Evolutionary conservation across 768 basidiomycete genomes (phyloP).

Genomic region (Termitomyces sp.): DNA sequence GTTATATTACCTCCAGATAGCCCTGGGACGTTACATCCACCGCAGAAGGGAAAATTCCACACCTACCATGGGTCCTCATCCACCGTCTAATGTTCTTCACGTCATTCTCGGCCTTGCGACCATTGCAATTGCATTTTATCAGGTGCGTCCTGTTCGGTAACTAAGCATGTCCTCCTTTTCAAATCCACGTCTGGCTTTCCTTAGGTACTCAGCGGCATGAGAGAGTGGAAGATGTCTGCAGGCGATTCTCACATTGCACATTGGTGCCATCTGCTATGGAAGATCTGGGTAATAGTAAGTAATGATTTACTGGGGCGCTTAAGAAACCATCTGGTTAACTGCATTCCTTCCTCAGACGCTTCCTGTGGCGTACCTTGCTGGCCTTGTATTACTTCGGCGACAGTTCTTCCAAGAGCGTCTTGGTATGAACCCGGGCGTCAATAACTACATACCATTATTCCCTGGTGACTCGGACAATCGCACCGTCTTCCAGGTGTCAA

Average conservation of each 20-base stretch:
- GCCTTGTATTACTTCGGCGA: conserved; percentile 35
- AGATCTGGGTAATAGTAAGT: conserved; percentile 42
- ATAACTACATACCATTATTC: conserved; percentile 23
- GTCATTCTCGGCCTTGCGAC: conserved; percentile 45
- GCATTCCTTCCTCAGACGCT: conserved; percentile 27
- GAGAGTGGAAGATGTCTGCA: conserved; percentile 36
- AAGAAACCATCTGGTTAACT: background rate
- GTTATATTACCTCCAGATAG: conserved; percentile 46
- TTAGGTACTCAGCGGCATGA: conserved; percentile 39
- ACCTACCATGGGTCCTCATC: conserved; percentile 31
- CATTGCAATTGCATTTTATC: conserved; percentile 46
- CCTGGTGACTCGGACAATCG: conserved; percentile 9
- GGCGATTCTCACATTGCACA: conserved; percentile 28
- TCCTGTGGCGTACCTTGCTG: conserved; percentile 39
- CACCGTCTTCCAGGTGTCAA: conserved; percentile 11
- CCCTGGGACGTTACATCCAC: conserved; percentile 52
- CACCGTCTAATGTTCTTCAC: conserved; percentile 53
- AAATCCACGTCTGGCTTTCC: background rate
- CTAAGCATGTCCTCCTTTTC: background rate
- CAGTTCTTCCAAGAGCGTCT: conserved; percentile 37
- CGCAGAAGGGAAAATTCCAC: conserved; percentile 26
- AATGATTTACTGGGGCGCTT: background rate
- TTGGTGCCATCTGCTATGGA: conserved; percentile 38
- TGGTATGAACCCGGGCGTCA: conserved; percentile 9
- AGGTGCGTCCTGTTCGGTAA: conserved; percentile 26